Percentiles rank a stretch among this genome's conserved stretches.
Evolutionary conservation across 345 rosid genomes (phyloP).

Genomic region (Populus euphratica): DNA sequence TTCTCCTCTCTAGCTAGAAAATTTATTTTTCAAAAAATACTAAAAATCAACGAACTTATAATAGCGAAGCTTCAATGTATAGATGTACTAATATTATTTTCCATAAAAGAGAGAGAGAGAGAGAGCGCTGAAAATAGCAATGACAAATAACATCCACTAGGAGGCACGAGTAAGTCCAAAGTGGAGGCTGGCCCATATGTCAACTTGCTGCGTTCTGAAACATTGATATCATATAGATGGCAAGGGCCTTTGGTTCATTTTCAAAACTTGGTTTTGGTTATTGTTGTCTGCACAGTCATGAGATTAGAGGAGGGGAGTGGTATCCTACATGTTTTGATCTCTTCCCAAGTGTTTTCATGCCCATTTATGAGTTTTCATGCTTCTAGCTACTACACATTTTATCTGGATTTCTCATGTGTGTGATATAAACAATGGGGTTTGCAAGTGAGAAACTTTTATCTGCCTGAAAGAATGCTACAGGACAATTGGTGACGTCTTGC

Average conservation of each 20-base stretch:
- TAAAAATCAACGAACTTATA: too few relatives aligned
- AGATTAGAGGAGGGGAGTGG: conserved; percentile 23
- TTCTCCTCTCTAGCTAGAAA: background rate
- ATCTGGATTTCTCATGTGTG: background rate
- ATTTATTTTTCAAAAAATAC: too few relatives aligned
- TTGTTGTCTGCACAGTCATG: conserved; percentile 29
- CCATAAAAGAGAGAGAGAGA: background rate
- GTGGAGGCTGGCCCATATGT: conserved; percentile 26
- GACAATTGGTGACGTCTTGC: background rate
- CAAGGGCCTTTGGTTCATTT: conserved; percentile 17
- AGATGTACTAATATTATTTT: background rate
- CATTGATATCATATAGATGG: conserved; percentile 10
- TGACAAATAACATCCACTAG: background rate
- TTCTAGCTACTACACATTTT: background rate
- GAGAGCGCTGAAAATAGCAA: too few relatives aligned
- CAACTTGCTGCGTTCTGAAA: conserved; percentile 19
- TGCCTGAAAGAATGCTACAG: background rate
- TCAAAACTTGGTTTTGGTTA: background rate
- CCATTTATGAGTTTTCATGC: background rate
- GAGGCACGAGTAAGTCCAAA: background rate
- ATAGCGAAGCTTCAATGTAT: background rate
- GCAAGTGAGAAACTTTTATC: background rate
- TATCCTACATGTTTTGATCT: conserved; percentile 31
- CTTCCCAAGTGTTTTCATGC: background rate
- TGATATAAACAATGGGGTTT: background rate